Evolutionary conservation across 2,329 filamentous ascomycete species (phyloP), one percentile per base, ranked within the genome.

Genomic region (Sporothrix pallida): DNA sequence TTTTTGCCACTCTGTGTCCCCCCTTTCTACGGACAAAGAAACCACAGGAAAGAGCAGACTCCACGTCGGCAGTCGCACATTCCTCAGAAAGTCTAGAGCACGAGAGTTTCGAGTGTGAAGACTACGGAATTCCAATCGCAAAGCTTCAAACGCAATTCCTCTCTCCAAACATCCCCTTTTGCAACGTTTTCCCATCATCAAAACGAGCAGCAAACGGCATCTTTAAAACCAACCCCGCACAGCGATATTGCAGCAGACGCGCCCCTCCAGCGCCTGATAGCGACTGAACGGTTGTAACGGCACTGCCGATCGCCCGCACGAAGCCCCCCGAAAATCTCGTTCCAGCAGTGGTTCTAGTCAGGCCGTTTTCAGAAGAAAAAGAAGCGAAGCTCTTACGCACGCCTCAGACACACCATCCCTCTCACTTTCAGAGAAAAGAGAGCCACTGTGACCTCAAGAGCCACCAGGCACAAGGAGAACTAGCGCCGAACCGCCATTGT

Each of bases 351-450:
- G 58, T 20, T 9, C 56, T 60, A 60, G 56, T 60, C 58, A 63
- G 58, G 48, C 44, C 65, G 65, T 23, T 52, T 69, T 52, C 46
- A 54, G 46, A 63, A 15, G 58, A 17, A 37, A 37, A 37, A 37
- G 31, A 37, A 52, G 65, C 62, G 13, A 15, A 69, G 65, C 46
- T 69, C 65, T 37, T 69, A 37, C 65, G 46, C 63, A 69, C 44
- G 31, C 31, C 31, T 20, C 58, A 23, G 62, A 46, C 62, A 44
- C 31, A 17, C 60, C 31, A 17, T 2, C 50, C n/a, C 50, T 56
- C 52, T 23, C 20, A 12, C 20, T 56, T 4, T 23, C 20, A n/a
- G n/a, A 56, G n/a, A 56, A 20, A 56, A 56, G 46, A 50, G 46
- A 52, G 13, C 8, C 44, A 31, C 63, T 44, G 37, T 44, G 37